A percentile compares a stretch with the other conserved stretches of the same genome.
These are phyloP conservation scores for Penicillium simplicissimum DNA, from an alignment of 495 filamentous ascomycete species.

Conservation along the genomic window DNA sequence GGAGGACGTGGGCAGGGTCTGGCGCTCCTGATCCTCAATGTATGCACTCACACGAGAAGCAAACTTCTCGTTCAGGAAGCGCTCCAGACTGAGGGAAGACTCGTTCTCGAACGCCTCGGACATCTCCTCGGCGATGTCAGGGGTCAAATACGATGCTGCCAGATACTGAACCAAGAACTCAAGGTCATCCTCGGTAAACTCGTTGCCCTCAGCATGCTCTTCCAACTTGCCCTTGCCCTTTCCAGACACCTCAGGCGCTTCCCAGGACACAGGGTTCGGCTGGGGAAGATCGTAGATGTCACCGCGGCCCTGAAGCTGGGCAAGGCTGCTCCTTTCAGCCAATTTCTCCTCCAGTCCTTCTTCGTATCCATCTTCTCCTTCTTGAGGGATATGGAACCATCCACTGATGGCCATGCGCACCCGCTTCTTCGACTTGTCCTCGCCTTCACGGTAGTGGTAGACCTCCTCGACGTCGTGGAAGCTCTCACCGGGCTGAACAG, in stretches of 20 bases:
- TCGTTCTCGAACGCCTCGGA: conserved; percentile 75
- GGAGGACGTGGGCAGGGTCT: conserved; percentile 43
- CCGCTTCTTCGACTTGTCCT: conserved; percentile 65
- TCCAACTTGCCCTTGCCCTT: conserved; percentile 50
- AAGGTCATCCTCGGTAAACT: conserved; percentile 72
- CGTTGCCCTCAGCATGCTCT: conserved; percentile 43
- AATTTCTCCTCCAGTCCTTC: conserved; percentile 85
- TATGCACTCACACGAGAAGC: conserved; percentile 64
- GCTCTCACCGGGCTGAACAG: conserved; percentile 93
- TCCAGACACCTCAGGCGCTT: conserved; percentile 31
- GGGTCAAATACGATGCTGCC: conserved; percentile 86
- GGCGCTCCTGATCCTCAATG: conserved; percentile 63
- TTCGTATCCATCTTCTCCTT: conserved; percentile 91
- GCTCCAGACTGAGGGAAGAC: conserved; percentile 75
- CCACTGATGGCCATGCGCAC: conserved; percentile 97
- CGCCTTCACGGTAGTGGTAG: conserved; percentile 66
- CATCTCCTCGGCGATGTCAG: conserved; percentile 84
- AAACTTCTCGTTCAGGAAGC: conserved; percentile 77
- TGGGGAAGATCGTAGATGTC: conserved; percentile 84
- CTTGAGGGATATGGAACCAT: conserved; percentile 99
- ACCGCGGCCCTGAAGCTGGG: conserved; percentile 87
- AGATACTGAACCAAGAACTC: conserved; percentile 89
- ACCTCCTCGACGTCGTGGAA: conserved; percentile 99
- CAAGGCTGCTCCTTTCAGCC: conserved; percentile 82
- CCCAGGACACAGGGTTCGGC: conserved; percentile 52